Base-by-base conservation (phyloP, 768 basidiomycete species). In the Amanita rubescens region DNA sequence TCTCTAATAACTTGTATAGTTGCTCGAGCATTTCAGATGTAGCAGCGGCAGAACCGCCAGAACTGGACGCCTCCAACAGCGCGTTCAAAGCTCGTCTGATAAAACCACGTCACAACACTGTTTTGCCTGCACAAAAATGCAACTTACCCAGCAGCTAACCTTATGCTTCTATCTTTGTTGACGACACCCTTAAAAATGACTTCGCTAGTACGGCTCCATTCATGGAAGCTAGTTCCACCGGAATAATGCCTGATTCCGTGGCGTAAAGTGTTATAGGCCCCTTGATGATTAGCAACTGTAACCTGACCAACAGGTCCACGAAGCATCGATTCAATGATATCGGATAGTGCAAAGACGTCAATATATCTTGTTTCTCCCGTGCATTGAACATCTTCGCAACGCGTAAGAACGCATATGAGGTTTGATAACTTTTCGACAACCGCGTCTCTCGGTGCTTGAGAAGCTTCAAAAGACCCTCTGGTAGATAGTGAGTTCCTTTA, bases 71-170 rank as follows among this genome's bases (percentile, higher is more conserved):
- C 24, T 72, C 71, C 37, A 81, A 60, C 5, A 84, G 62, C 12
- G 75, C 74, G 9, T 69, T 72, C 9, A 85, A 61, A 4, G 76
- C 73, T 58, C 75, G 75, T 5, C 81, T 83, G 57, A 34, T 27
- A 44, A 54, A 30, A 33, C 51, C 38, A 15, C 57, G 30, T 55
- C 49, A 32, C 41, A 37, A 37, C 35, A 11, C 8, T 38, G 7
- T 25, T 24, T 9, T 32, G n/a, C 2, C 38, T 22, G 37, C 15
- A 32, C 3, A 30, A 20, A 32, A 30, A 27, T 27, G 42, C 9
- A n/a, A 58, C 79, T 59, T 65, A 90, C 88, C 88, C 89, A 49
- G 88, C 84, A 57, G 74, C 70, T 14, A 90, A 62, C 34, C 88
- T 77, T 19, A 83, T 78, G 38, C 72, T 75, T 52, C 88, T 74